Evolutionary conservation across 2,329 filamentous ascomycete species (phyloP).

Genomic region (Cryphonectria japonica): DNA sequence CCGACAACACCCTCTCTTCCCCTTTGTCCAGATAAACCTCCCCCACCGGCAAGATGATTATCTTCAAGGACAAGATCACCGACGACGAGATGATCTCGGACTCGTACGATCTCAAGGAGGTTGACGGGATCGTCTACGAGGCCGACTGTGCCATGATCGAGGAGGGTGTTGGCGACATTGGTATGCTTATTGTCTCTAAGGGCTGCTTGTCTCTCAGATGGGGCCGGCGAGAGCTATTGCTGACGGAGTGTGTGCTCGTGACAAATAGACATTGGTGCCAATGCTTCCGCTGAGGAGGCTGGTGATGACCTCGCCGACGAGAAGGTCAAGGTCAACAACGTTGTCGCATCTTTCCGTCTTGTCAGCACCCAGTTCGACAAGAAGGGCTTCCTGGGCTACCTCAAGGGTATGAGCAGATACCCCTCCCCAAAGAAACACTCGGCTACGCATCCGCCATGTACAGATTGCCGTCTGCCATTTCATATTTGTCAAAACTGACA

Average conservation of each 20-base stretch:
- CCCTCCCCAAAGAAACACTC: constrained; percentile 9
- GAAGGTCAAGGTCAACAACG: constrained; percentile 82
- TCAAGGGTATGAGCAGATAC: constrained; percentile 69
- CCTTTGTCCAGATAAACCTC: constrained; percentile 8
- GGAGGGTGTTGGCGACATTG: constrained; percentile 72
- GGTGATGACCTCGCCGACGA: constrained; percentile 75
- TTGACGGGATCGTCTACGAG: constrained; percentile 81
- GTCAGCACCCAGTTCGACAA: constrained; percentile 81
- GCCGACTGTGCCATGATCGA: constrained; percentile 90
- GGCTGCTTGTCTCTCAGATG: neutral
- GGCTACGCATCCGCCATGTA: neutral
- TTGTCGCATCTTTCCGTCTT: constrained; percentile 90
- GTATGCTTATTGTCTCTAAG: constrained; percentile 52
- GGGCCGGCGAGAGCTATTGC: neutral
- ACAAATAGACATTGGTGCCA: constrained; percentile 80
- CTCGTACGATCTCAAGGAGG: constrained; percentile 81
- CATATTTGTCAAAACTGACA: constrained; percentile 15
- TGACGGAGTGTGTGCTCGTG: neutral
- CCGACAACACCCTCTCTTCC: constrained; percentile 36
- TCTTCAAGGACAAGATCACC: constrained; percentile 81
- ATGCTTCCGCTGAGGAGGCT: constrained; percentile 91
- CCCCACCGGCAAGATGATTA: constrained; percentile 67
- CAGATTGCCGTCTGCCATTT: neutral
- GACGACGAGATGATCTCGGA: constrained; percentile 97
- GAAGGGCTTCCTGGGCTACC: constrained; percentile 79